Evolutionary conservation across 2,329 filamentous ascomycete species (phyloP).

Genomic region (Cordyceps fumosorosea): DNA sequence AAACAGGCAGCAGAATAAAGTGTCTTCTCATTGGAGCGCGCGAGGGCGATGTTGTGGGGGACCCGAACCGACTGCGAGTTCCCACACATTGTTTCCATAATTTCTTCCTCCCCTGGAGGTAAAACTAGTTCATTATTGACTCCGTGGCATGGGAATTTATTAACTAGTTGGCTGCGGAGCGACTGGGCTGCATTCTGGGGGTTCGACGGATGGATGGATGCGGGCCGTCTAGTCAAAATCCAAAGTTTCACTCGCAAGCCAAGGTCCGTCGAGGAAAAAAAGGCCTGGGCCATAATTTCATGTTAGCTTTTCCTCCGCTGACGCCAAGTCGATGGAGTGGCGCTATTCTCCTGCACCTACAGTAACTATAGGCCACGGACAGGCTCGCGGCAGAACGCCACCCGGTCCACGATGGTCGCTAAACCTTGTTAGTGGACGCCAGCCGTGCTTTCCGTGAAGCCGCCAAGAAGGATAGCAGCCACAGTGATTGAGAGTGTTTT

Average conservation of each 20-base stretch:
- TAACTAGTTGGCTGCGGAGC: neutral
- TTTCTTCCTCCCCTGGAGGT: neutral
- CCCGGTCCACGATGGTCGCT: conserved; percentile 4
- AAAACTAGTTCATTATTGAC: neutral
- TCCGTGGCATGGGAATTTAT: neutral
- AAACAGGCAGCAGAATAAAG: conserved; percentile 9
- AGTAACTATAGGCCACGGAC: too few relatives aligned
- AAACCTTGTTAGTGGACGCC: conserved; percentile 6
- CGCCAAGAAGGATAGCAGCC: neutral
- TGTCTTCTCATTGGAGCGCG: neutral
- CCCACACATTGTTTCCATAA: neutral
- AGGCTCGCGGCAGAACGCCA: neutral
- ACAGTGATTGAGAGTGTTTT: neutral
- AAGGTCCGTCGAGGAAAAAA: too few relatives aligned
- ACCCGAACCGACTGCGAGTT: neutral
- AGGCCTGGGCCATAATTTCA: too few relatives aligned
- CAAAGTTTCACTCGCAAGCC: neutral
- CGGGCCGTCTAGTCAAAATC: neutral
- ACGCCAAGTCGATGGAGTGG: conserved; percentile 8
- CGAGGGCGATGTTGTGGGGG: neutral
- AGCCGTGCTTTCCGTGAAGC: neutral
- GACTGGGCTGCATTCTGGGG: neutral
- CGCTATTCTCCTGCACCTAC: neutral
- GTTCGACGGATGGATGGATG: neutral
- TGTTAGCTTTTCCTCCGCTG: neutral